Evolutionary conservation across 306 rosid species (phyloP).

Genomic region (Quercus parvula): DNA sequence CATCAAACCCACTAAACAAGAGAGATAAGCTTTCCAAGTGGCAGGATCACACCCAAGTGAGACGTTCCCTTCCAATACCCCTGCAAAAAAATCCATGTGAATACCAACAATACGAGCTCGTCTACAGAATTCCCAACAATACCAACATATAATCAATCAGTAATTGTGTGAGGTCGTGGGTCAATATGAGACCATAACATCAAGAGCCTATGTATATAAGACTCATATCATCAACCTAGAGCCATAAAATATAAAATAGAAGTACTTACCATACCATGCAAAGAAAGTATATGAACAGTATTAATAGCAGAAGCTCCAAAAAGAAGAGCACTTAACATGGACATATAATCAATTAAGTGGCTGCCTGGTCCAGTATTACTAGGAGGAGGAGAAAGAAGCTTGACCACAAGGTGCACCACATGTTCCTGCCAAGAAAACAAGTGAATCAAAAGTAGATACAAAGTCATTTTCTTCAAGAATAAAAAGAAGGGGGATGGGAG

Average conservation of each 20-base stretch:
- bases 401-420: slow-evolving; percentile 60
- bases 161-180: neutral
- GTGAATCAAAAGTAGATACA: neutral
- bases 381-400: slow-evolving; percentile 61
- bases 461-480: slow-evolving; percentile 13
- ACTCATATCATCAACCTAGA: neutral
- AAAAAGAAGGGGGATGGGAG: neutral
- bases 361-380: slow-evolving; percentile 46
- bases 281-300: slow-evolving; percentile 64
- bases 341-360: slow-evolving; percentile 52
- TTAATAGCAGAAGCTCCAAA: slow-evolving; percentile 56
- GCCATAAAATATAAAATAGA: slow-evolving; percentile 5
- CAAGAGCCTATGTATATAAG: slow-evolving; percentile 12
- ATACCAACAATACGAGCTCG: slow-evolving; percentile 41
- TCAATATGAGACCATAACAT: neutral
- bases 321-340: slow-evolving; percentile 61
- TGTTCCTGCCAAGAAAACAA: slow-evolving; percentile 58
- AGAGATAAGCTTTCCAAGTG: slow-evolving; percentile 70
- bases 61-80: slow-evolving; percentile 61
- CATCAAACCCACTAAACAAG: slow-evolving; percentile 57
- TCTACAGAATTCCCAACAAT: slow-evolving; percentile 25
- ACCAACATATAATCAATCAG: too few relatives aligned
- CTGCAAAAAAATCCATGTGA: slow-evolving; percentile 69
- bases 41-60: slow-evolving; percentile 56
- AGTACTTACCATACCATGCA: slow-evolving; percentile 71